phyloP scores from a whole-genome alignment of 2,329 filamentous ascomycete genomes.

The Akanthomyces muscarius region DNA sequence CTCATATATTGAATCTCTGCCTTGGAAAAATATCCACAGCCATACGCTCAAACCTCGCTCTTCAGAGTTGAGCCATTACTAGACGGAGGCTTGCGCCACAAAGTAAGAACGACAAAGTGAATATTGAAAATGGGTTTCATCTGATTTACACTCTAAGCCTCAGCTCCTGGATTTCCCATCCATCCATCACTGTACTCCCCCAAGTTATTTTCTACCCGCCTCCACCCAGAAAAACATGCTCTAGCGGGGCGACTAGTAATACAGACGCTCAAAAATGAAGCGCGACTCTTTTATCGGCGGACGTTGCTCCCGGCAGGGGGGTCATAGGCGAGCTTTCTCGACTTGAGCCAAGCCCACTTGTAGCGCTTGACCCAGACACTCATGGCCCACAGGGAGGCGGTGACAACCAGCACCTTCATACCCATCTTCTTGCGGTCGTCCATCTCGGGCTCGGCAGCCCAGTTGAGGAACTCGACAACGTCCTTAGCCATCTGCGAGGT shows the following conservation, averaged over 20 bases:
- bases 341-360: slow-evolving; percentile 97
- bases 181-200: slow-evolving; percentile 23
- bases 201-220: slow-evolving; percentile 36
- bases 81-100: neutral
- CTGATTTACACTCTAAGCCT: slow-evolving; percentile 50
- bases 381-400: slow-evolving; percentile 73
- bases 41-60: no score
- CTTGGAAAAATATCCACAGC: no score
- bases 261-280: slow-evolving; percentile 26
- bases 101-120: slow-evolving; percentile 20
- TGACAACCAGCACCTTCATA: slow-evolving; percentile 86
- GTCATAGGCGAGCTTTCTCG: slow-evolving; percentile 86
- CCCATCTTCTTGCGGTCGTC: slow-evolving; percentile 99
- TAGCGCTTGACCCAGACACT: slow-evolving; percentile 99
- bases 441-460: slow-evolving; percentile 98
- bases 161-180: slow-evolving; percentile 26
- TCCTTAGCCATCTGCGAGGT: slow-evolving; percentile 99
- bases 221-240: slow-evolving; percentile 41
- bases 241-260: slow-evolving; percentile 40
- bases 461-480: slow-evolving; percentile 98
- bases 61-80: neutral
- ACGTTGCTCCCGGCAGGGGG: slow-evolving; percentile 59
- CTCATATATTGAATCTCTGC: no score
- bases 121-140: slow-evolving; percentile 41
- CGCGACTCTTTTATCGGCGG: slow-evolving; percentile 41